phyloP scores from a whole-genome alignment of 163 green algal genomes.

The Chloroidium sp. region DNA sequence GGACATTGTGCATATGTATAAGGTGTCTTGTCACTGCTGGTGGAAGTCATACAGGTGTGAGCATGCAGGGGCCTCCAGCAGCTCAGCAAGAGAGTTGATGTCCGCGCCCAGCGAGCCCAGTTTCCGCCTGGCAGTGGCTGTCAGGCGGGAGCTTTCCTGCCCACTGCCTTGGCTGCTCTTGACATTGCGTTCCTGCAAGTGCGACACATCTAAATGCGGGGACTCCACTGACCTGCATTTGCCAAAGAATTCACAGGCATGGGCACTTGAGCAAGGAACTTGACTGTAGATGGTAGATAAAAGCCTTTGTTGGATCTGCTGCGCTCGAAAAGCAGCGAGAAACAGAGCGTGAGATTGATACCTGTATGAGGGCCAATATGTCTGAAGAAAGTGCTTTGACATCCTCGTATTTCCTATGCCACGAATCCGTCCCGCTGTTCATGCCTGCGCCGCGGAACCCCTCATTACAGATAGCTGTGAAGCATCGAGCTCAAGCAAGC shows the following conservation, averaged over 20 bases:
- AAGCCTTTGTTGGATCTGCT: not conserved
- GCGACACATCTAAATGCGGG: no score
- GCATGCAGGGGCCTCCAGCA: conserved; percentile 49
- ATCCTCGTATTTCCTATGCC: conserved; percentile 38
- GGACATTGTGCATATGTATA: not conserved
- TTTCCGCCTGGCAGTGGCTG: conserved; percentile 66
- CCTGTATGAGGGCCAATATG: conserved; percentile 65
- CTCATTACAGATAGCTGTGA: no score
- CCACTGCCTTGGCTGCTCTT: conserved; percentile 46
- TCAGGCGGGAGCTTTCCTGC: conserved; percentile 72
- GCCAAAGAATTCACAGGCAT: no score
- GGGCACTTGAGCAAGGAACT: not conserved
- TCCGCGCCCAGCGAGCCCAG: conserved; percentile 62
- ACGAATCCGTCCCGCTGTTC: no score
- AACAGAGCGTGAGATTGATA: conserved; percentile 4
- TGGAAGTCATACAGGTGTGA: conserved; percentile 50
- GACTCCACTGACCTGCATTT: no score
- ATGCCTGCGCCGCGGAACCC: no score
- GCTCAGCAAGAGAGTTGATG: conserved; percentile 55
- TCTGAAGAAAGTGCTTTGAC: conserved; percentile 65
- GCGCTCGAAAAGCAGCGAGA: not conserved
- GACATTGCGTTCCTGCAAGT: conserved; percentile 65
- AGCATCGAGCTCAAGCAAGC: no score
- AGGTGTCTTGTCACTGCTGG: no score
- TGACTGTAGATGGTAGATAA: no score